Percentiles rank a stretch among this genome's conserved stretches.
Conservation (phyloP, 176 grass and related monocot genomes). For the Carex scoparia region DNA sequence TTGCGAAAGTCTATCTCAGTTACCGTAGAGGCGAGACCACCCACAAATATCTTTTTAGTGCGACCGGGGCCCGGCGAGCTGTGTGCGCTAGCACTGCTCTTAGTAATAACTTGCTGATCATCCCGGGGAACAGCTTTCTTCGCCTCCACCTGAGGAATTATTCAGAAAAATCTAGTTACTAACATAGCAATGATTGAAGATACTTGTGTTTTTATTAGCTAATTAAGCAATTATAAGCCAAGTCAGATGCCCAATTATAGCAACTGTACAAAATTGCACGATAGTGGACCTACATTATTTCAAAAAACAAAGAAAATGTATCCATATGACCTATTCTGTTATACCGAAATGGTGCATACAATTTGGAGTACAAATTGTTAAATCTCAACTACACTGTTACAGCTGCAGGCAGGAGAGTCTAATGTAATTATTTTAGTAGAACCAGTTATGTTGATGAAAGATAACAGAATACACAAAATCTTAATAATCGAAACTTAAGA, state of each 20-base stretch:
- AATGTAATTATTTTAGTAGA: not conserved
- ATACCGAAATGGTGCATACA: not conserved
- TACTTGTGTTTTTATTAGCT: not conserved
- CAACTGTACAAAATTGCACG: not conserved
- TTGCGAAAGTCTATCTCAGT: conserved; percentile 75
- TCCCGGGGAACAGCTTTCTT: conserved; percentile 92
- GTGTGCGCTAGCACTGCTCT: conserved; percentile 47
- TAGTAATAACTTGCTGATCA: conserved; percentile 49
- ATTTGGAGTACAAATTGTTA: not conserved
- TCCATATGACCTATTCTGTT: not conserved
- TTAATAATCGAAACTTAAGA: not conserved
- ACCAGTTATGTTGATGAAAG: not conserved
- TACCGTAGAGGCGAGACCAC: conserved; percentile 73
- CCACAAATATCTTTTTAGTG: conserved; percentile 91
- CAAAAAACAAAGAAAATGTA: not conserved
- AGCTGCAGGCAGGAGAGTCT: not conserved
- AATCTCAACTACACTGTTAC: not conserved
- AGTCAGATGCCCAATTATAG: not conserved
- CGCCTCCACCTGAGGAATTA: conserved; percentile 65
- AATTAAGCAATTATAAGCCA: not conserved
- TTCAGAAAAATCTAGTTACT: not conserved
- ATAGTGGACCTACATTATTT: conserved; percentile 7
- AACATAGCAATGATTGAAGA: not conserved
- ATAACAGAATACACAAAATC: not conserved
- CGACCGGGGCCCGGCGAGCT: conserved; percentile 58